Evolutionary conservation across 1,284 basidiomycete species (phyloP).

Genomic region (Grifola frondosa): DNA sequence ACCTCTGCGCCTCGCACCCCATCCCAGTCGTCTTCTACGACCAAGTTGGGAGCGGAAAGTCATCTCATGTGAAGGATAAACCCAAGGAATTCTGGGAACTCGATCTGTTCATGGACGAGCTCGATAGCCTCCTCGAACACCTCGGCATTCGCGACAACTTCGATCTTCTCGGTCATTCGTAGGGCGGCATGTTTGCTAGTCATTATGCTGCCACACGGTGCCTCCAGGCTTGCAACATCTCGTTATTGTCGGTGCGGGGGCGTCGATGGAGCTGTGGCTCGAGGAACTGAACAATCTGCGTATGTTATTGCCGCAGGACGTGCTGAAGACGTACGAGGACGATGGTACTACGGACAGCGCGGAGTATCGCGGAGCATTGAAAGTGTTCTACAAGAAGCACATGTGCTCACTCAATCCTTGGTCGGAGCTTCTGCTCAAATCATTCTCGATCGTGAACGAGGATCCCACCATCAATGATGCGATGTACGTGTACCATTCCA

Average conservation of each 20-base stretch:
- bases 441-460: constrained; percentile 14
- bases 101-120: constrained; percentile 35
- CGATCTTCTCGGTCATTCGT: constrained; percentile 37
- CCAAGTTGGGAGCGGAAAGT: constrained; percentile 35
- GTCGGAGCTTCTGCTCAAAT: constrained; percentile 20
- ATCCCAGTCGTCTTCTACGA: constrained; percentile 38
- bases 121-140: constrained; percentile 31
- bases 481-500: constrained; percentile 13
- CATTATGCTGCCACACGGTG: constrained; percentile 24
- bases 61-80: constrained; percentile 33
- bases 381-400: constrained; percentile 24
- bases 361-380: constrained; percentile 29
- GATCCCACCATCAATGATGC: constrained; percentile 34
- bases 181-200: constrained; percentile 34
- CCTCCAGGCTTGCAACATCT: constrained; percentile 33
- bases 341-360: constrained; percentile 24
- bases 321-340: constrained; percentile 19
- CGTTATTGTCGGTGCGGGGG: constrained; percentile 29
- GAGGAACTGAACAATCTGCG: constrained; percentile 20
- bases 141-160: constrained; percentile 28
- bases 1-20: constrained; percentile 19
- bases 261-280: constrained; percentile 28
- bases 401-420: constrained; percentile 26
- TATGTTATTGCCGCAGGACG: constrained; percentile 20
- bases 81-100: constrained; percentile 33